A percentile compares a stretch with the other conserved stretches of the same genome.
Evolutionary conservation across 306 rosid genomes (phyloP).

Genomic region (Casuarina cunninghamiana): DNA sequence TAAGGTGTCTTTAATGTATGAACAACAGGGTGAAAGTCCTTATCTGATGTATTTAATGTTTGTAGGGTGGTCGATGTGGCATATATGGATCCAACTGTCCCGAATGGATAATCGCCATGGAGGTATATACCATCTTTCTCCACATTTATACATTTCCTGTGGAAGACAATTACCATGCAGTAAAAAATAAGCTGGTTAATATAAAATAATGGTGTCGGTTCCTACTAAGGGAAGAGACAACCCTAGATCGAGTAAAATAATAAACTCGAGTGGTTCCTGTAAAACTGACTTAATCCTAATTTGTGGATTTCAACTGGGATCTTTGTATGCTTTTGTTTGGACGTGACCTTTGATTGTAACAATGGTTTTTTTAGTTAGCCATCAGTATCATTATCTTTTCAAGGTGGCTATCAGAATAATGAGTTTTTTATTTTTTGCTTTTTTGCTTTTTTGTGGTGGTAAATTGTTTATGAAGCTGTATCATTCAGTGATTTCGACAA

Average conservation of each 20-base stretch:
- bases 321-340: no score
- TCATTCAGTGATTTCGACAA: neutral
- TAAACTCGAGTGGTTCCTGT: no score
- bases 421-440: no score
- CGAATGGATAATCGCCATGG: conserved; percentile 86
- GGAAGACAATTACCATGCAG: neutral
- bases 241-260: no score
- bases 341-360: no score
- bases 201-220: no score
- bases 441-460: neutral
- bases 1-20: no score
- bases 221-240: no score
- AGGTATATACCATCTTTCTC: conserved; percentile 43
- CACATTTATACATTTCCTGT: neutral
- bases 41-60: neutral
- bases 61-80: conserved; percentile 85
- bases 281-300: no score
- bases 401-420: no score
- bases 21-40: neutral
- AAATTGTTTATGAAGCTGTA: neutral
- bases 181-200: no score
- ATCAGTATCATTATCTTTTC: neutral
- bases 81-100: conserved; percentile 83
- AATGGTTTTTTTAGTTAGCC: neutral
- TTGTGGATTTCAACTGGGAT: no score